Evolutionary conservation across 2,329 filamentous ascomycete species (phyloP), one percentile per base, ranked within the genome.

Genomic region (Coniosporium tulheliwenetii): DNA sequence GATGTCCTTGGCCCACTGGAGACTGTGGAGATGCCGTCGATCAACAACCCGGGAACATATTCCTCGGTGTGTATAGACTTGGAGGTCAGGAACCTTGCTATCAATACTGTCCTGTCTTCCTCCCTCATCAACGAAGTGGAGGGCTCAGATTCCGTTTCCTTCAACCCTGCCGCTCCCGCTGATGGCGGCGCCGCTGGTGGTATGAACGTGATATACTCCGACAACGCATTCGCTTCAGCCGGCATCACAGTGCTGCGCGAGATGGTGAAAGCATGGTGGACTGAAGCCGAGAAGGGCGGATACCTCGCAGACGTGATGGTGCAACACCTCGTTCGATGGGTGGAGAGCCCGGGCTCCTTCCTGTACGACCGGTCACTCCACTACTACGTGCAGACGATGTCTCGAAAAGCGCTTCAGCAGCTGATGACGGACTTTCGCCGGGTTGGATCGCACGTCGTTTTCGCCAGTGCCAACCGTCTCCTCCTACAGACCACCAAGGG

Each of bases 211-310:
- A 73, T 93, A 5, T 82, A 84, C 45, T 84, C 86, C 0, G 86
- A 94, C 46, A 91, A 81, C 44, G 85, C 89, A 0, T 98, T 98
- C 56, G 81, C 89, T n/a, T 83, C 85, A 39, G 86, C 89, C 2
- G 85, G 86, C 41, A 83, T 96, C 4, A 74, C 80, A 5, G 91
- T 98, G 0, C 70, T 99, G 3, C 81, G 91, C 10, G 93, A 96
- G 52, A 95, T 99, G 87, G 91, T 99, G 50, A 94, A 95, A 59
- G 76, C 84, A 2, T 99, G 93, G 93, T 98, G 91, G 91, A 74
- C 81, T 1, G 89, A 98, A 59, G 93, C 91, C 5, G 91, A 85
- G 56, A 78, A 77, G 45, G 85, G 86, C 32, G 93, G 84, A 51
- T 81, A 77, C 34, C 95, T 98, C 85, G 93, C 93, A 1, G 91